Conservation (phyloP, 2,329 filamentous ascomycete species). For the Rachicladosporium sp. region DNA sequence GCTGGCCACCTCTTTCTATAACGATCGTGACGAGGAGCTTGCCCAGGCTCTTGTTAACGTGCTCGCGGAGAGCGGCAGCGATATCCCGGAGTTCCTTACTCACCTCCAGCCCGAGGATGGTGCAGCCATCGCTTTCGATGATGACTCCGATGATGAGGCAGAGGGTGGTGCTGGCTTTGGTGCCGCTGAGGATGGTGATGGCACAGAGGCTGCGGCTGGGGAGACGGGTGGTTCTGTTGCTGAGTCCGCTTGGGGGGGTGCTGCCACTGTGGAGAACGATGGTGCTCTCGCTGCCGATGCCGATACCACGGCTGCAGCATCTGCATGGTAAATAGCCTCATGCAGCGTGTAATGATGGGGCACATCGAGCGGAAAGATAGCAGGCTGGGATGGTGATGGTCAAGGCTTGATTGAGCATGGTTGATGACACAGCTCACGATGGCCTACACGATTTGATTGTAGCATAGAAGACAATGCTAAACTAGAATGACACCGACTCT, state of each 20-base stretch:
- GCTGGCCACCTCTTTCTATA: conserved; percentile 80
- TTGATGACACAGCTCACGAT: too few relatives aligned
- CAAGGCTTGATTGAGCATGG: too few relatives aligned
- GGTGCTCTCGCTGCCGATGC: conserved; percentile 1
- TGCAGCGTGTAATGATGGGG: too few relatives aligned
- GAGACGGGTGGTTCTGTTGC: too few relatives aligned
- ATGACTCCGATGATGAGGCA: conserved; percentile 35
- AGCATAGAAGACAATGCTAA: too few relatives aligned
- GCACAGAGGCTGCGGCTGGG: too few relatives aligned
- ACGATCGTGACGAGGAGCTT: conserved; percentile 60
- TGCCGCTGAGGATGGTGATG: too few relatives aligned
- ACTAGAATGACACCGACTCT: too few relatives aligned
- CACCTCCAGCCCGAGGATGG: conserved; percentile 47
- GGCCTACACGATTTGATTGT: too few relatives aligned
- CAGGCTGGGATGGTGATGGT: too few relatives aligned
- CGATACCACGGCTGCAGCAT: conserved; percentile 2
- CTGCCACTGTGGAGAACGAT: neutral
- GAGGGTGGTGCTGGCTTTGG: conserved; percentile 7
- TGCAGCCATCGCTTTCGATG: conserved; percentile 38
- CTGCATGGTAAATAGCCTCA: conserved; percentile 7
- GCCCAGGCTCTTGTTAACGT: conserved; percentile 66
- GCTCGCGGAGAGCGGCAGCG: conserved; percentile 66
- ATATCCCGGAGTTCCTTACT: conserved; percentile 70
- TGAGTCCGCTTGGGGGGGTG: too few relatives aligned
- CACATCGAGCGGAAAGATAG: too few relatives aligned